Percentiles rank a stretch among this genome's conserved stretches.
Evolutionary conservation across 140 eudicot genomes (phyloP).

Genomic region (Senecio squalidus): DNA sequence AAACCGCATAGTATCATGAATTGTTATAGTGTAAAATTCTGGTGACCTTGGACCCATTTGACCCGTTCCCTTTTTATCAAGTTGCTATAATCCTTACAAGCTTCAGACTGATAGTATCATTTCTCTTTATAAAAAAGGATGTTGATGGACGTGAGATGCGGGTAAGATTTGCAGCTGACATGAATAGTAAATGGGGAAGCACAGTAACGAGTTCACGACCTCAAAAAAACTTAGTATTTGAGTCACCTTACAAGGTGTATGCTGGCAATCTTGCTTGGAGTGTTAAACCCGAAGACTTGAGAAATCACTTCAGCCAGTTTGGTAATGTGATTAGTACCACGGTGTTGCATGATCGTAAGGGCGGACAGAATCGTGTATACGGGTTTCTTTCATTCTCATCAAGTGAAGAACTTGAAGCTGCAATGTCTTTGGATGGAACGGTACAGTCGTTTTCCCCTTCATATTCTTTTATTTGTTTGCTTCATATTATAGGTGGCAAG

Average conservation of each 20-base stretch:
- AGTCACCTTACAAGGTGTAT: constrained; percentile 39
- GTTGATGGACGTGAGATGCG: constrained; percentile 53
- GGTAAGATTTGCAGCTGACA: constrained; percentile 35
- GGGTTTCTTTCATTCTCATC: constrained; percentile 47
- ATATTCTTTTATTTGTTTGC: neutral
- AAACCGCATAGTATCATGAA: neutral
- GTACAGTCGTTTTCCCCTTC: constrained; percentile 24
- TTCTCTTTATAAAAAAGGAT: constrained; percentile 19
- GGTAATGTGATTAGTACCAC: constrained; percentile 45
- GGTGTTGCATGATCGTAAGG: constrained; percentile 43
- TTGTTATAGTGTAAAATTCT: no score
- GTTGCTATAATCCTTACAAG: neutral
- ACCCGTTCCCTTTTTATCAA: no score
- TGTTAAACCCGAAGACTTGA: constrained; percentile 43
- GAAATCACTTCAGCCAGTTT: constrained; percentile 38
- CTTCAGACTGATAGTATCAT: neutral
- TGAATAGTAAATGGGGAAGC: constrained; percentile 28
- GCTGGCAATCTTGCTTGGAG: constrained; percentile 55
- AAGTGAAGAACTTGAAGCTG: constrained; percentile 40
- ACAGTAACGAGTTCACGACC: constrained; percentile 27
- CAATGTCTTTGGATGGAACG: constrained; percentile 44
- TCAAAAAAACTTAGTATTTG: constrained; percentile 32
- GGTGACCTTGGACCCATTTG: no score
- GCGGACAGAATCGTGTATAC: constrained; percentile 44
- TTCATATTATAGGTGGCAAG: neutral